Evolutionary conservation across 2,329 filamentous ascomycete genomes (phyloP), one percentile per base, ranked within the genome.

Genomic region (Ophiostoma ulmi): DNA sequence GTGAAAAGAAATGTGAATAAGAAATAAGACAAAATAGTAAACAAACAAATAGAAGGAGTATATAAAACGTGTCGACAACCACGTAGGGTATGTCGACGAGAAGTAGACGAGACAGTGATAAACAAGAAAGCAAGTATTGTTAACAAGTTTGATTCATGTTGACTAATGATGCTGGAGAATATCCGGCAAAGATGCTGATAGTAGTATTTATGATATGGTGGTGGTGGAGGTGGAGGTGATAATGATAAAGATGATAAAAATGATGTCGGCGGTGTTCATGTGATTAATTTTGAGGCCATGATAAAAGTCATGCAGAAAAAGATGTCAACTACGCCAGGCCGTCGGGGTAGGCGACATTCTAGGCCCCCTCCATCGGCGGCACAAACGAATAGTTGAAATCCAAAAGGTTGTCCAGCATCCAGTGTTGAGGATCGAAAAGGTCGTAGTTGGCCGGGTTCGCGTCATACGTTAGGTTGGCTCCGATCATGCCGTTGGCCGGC

Each of bases 401-500:
- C 72, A 95, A 84, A 44, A 94, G 83, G 17, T 92, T 92, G 78
- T 97, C 94, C 72, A 97, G 83, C 83, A 97, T 93, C 94, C 94
- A 97, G 78, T 94, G 92, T 76, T 97, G 85, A 0, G 94, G 92
- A 80, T 97, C 93, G 77, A 97, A 97, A 73, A 96, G 92, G 78
- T 97, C 92, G 78, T 93, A 93, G 75, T 87, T 72, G 35, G 72
- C 36, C 8, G 72, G 64, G 35, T 72, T 86, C 70, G 91, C 86
- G 74, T 86, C 85, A 73, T 91, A 90, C 75, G 85, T 84, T 73
- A 87, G 79, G 39, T 81, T 81, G 36, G 79, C 79, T 69, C 87
- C 80, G 77, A 87, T 82, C 69, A 73, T 71, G 75, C 80, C 81
- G 74, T 81, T 83, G 26, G 82, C 78, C 36, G 79, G 80, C 14